Conservation (phyloP, 257 asterid species). For the Eucommia ulmoides region DNA sequence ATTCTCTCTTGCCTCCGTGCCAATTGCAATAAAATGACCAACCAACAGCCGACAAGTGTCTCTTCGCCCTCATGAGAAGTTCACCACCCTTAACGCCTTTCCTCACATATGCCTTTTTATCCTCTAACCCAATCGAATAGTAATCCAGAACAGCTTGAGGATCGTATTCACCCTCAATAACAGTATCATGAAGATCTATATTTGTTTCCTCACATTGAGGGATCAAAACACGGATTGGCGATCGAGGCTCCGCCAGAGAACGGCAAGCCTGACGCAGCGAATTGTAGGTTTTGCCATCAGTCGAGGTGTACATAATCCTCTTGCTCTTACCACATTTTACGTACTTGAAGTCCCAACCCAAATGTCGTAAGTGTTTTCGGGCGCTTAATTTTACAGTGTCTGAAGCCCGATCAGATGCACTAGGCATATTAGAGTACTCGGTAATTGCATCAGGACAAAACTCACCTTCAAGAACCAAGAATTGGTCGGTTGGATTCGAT, state of each 20-base stretch:
- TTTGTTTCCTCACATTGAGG: constrained; percentile 6
- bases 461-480: constrained; percentile 25
- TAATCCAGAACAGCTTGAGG: constrained; percentile 53
- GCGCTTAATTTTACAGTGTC: constrained; percentile 2
- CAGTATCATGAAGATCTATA: constrained; percentile 6
- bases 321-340: background rate
- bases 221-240: constrained; percentile 8
- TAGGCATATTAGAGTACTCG: constrained; percentile 11
- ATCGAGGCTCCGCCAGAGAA: constrained; percentile 14
- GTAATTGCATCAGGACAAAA: constrained; percentile 31
- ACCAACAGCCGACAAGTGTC: constrained; percentile 53
- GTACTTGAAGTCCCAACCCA: constrained; percentile 54
- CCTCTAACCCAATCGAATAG: background rate
- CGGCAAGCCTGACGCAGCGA: constrained; percentile 30
- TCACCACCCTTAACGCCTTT: background rate
- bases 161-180: constrained; percentile 29
- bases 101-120: background rate
- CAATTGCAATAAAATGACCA: constrained; percentile 28
- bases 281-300: constrained; percentile 21
- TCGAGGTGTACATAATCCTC: constrained; percentile 35
- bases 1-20: constrained; percentile 17
- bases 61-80: constrained; percentile 29
- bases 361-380: constrained; percentile 38
- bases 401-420: constrained; percentile 1
- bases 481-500: constrained; percentile 25